Conservation (phyloP, 2,329 filamentous ascomycete genomes). For the Sporothrix dimorphospora region DNA sequence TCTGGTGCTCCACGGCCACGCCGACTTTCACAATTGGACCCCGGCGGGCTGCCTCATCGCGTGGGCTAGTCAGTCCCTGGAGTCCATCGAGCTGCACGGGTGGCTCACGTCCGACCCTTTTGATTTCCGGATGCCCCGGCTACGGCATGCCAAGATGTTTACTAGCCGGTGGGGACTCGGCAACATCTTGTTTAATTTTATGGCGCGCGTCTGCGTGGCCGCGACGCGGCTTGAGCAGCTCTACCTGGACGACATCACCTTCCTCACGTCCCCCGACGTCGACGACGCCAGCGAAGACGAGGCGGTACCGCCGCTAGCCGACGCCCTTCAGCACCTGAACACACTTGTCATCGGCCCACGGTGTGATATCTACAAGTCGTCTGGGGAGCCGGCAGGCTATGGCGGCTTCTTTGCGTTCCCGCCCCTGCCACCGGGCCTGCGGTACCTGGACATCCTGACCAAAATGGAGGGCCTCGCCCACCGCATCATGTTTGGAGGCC, state of each 20-base stretch:
- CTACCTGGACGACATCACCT: slow-evolving; percentile 15
- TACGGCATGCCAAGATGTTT: neutral
- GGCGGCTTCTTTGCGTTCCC: slow-evolving; percentile 21
- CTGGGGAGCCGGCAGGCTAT: no score
- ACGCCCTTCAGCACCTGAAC: slow-evolving; percentile 18
- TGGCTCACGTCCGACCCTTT: neutral
- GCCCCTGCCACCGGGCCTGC: slow-evolving; percentile 22
- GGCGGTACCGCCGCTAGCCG: neutral
- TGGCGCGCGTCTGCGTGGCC: neutral
- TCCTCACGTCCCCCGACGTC: neutral
- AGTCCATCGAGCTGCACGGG: neutral
- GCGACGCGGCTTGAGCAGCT: slow-evolving; percentile 31
- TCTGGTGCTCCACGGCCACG: neutral
- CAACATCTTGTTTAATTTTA: neutral
- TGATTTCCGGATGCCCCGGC: neutral
- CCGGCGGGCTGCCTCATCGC: neutral
- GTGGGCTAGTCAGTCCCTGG: slow-evolving; percentile 9
- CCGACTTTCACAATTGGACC: neutral
- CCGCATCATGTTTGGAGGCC: neutral
- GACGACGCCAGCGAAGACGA: neutral
- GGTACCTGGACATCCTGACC: slow-evolving; percentile 29
- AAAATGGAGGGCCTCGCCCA: neutral
- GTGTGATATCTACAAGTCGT: neutral
- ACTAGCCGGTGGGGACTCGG: neutral
- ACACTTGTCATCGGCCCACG: slow-evolving; percentile 28